Percentiles rank a stretch among this genome's conserved stretches.
Evolutionary conservation across 352 stramenopile genomes (phyloP).

Genomic region (Phytophthora sp.): DNA sequence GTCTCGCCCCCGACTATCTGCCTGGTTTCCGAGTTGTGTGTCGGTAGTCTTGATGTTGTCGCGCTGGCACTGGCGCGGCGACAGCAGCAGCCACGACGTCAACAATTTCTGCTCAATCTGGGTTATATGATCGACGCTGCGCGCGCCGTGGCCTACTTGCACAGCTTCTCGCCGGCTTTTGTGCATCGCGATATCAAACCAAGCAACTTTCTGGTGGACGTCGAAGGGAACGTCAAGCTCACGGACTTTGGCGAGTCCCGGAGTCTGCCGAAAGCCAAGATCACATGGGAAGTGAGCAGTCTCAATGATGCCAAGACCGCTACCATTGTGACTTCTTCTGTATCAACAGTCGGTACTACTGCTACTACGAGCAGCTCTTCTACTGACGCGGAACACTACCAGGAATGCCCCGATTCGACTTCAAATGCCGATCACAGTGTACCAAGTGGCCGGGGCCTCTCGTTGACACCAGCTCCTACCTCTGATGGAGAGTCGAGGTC

Average conservation of each 20-base stretch:
- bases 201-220: conserved; percentile 56
- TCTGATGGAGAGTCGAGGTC: conserved; percentile 7
- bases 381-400: conserved; percentile 38
- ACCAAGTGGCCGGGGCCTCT: conserved; percentile 6
- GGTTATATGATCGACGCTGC: conserved; percentile 69
- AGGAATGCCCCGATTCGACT: conserved; percentile 36
- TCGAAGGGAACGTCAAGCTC: conserved; percentile 51
- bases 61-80: conserved; percentile 23
- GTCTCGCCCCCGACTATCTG: conserved; percentile 68
- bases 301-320: conserved; percentile 33
- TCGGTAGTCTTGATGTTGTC: conserved; percentile 58
- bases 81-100: conserved; percentile 34
- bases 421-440: conserved; percentile 10
- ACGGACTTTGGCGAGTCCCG: conserved; percentile 63
- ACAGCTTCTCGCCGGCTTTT: conserved; percentile 64
- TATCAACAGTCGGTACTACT: conserved; percentile 17
- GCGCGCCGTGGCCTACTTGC: conserved; percentile 58
- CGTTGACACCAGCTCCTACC: conserved; percentile 22
- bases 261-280: conserved; percentile 46
- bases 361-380: conserved; percentile 26
- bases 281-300: conserved; percentile 44
- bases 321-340: conserved; percentile 8
- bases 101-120: conserved; percentile 62
- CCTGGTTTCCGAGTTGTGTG: conserved; percentile 62
- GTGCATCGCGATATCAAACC: conserved; percentile 69